Conservation (phyloP, 306 rosid species). For the Luffa acutangula region DNA sequence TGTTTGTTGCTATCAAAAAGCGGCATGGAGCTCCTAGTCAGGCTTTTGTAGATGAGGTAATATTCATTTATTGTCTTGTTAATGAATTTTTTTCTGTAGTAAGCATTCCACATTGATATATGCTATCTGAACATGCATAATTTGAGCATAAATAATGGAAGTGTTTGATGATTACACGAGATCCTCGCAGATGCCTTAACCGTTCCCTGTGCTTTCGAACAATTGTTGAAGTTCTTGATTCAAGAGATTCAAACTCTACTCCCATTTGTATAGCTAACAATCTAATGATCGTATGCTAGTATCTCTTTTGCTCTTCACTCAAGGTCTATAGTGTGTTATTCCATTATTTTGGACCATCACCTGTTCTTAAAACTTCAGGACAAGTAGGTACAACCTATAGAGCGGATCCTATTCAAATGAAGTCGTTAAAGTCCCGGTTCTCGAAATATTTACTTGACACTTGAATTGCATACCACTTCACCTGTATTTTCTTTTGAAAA, state of each 20-base stretch:
- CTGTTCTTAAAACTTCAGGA: background rate
- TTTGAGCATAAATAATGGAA: background rate
- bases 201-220: background rate
- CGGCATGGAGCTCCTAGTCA: constrained; percentile 53
- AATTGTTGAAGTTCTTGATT: background rate
- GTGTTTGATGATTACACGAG: background rate
- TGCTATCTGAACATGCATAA: background rate
- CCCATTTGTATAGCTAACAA: background rate
- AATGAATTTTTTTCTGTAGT: background rate
- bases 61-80: constrained; percentile 7
- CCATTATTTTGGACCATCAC: background rate
- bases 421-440: background rate
- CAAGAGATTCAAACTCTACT: background rate
- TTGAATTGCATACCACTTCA: background rate
- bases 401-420: background rate
- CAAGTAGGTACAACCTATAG: background rate
- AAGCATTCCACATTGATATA: background rate
- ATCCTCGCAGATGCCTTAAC: background rate
- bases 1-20: constrained; percentile 84
- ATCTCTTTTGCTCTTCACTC: background rate
- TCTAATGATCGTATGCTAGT: background rate
- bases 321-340: background rate
- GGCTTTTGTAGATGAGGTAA: constrained; percentile 76
- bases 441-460: background rate
- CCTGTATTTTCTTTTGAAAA: background rate